Conservation (phyloP, 1,284 basidiomycete genomes). For the Marasmius oreades region DNA sequence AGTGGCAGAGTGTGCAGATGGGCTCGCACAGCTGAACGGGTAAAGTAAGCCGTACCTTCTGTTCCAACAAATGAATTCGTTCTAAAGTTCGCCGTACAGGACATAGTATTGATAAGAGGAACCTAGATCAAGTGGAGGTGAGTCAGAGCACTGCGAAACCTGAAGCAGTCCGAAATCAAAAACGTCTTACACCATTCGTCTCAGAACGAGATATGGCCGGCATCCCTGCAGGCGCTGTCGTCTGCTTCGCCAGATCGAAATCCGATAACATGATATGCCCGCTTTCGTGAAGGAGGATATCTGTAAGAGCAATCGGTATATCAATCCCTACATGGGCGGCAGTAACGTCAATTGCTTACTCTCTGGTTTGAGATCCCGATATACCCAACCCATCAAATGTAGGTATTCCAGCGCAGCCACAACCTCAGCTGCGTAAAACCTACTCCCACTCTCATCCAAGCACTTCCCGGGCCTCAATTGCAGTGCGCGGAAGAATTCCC, state of each 20-base stretch:
- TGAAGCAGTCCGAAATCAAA: neutral
- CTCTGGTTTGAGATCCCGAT: constrained; percentile 98
- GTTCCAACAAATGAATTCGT: constrained; percentile 99
- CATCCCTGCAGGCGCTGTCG: constrained; percentile 79
- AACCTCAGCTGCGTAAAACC: constrained; percentile 99
- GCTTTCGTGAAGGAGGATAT: constrained; percentile 97
- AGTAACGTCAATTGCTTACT: constrained; percentile 57
- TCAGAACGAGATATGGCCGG: constrained; percentile 91
- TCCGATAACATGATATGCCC: constrained; percentile 99
- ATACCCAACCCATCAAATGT: constrained; percentile 99
- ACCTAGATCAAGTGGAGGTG: constrained; percentile 40
- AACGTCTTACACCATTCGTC: constrained; percentile 77
- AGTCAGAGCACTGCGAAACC: constrained; percentile 1
- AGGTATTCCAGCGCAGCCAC: constrained; percentile 97
- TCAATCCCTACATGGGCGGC: neutral
- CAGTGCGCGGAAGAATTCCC: constrained; percentile 97
- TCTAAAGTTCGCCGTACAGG: constrained; percentile 95
- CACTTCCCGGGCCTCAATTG: constrained; percentile 96
- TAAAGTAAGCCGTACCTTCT: constrained; percentile 61
- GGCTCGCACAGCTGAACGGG: constrained; percentile 18
- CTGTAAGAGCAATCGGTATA: constrained; percentile 41
- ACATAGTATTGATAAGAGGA: constrained; percentile 93
- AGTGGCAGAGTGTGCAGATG: neutral
- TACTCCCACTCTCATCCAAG: constrained; percentile 89
- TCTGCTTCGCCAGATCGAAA: constrained; percentile 98